These are phyloP conservation scores for Huntiella savannae DNA, from an alignment of 2,329 filamentous ascomycete genomes.

Conservation along the genomic window DNA sequence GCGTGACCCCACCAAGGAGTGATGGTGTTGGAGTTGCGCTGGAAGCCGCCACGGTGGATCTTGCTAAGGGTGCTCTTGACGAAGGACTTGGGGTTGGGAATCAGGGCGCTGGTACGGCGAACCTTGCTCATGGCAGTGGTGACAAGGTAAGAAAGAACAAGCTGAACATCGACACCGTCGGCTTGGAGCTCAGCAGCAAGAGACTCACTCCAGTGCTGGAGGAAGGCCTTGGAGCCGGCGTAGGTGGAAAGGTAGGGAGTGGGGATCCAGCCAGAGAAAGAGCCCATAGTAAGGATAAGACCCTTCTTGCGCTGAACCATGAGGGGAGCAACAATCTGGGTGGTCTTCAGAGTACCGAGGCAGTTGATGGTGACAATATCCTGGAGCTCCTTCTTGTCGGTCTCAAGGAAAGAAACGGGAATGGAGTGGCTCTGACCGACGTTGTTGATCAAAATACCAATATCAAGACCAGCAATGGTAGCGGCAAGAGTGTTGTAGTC, in stretches of 20 bases:
- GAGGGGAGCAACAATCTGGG: constrained; percentile 64
- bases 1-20: constrained; percentile 90
- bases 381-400: constrained; percentile 58
- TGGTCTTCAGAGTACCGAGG: constrained; percentile 71
- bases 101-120: constrained; percentile 53
- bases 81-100: constrained; percentile 68
- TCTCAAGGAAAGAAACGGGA: constrained; percentile 73
- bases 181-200: constrained; percentile 67
- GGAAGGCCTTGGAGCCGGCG: constrained; percentile 92
- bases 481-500: constrained; percentile 61
- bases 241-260: constrained; percentile 89
- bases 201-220: constrained; percentile 86
- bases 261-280: constrained; percentile 80
- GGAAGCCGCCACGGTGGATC: constrained; percentile 57
- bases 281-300: constrained; percentile 91
- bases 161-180: constrained; percentile 70
- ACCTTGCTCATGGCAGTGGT: constrained; percentile 97
- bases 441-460: constrained; percentile 88
- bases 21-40: constrained; percentile 63
- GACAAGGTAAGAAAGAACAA: constrained; percentile 81
- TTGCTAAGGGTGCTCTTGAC: constrained; percentile 62
- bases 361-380: constrained; percentile 95
- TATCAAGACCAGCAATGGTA: constrained; percentile 52
- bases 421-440: constrained; percentile 89
- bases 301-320: constrained; percentile 73